Evolutionary conservation across 2,329 filamentous ascomycete species (phyloP).

Genomic region (Penicillium sp.): DNA sequence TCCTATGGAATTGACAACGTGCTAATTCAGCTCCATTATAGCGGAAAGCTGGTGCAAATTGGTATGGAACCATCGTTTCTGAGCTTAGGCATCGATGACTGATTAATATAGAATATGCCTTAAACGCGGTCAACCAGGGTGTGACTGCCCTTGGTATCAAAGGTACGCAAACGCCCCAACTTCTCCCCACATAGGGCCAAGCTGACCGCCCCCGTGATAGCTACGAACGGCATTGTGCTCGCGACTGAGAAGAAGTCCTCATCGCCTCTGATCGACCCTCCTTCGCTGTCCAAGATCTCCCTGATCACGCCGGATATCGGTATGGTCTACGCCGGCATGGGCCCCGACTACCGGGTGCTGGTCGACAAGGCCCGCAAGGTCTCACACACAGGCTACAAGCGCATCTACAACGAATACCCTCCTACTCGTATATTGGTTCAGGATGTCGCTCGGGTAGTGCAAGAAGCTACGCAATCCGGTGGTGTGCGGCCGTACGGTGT

Average conservation of each 20-base stretch:
- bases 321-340: conserved; percentile 99
- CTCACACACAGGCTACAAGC: conserved; percentile 97
- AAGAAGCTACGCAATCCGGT: conserved; percentile 96
- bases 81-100: conserved; percentile 11
- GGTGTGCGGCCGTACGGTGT: conserved; percentile 97
- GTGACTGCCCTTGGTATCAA: conserved; percentile 98
- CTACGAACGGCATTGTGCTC: conserved; percentile 97
- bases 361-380: conserved; percentile 98
- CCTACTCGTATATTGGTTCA: conserved; percentile 98
- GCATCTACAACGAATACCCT: conserved; percentile 99
- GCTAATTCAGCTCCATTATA: conserved; percentile 52
- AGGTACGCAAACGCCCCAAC: conserved; percentile 55
- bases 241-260: conserved; percentile 99
- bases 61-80: conserved; percentile 52
- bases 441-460: conserved; percentile 95
- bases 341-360: conserved; percentile 94
- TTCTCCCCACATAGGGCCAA: conserved; percentile 3
- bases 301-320: conserved; percentile 98
- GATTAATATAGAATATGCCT: conserved; percentile 76
- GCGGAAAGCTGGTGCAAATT: conserved; percentile 98
- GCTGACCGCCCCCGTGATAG: conserved; percentile 48
- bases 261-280: conserved; percentile 91
- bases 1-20: conserved; percentile 17
- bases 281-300: conserved; percentile 94
- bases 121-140: conserved; percentile 98